phyloP scores from a whole-genome alignment of 208 protist species.

The Plasmodiophora brassicae region DNA sequence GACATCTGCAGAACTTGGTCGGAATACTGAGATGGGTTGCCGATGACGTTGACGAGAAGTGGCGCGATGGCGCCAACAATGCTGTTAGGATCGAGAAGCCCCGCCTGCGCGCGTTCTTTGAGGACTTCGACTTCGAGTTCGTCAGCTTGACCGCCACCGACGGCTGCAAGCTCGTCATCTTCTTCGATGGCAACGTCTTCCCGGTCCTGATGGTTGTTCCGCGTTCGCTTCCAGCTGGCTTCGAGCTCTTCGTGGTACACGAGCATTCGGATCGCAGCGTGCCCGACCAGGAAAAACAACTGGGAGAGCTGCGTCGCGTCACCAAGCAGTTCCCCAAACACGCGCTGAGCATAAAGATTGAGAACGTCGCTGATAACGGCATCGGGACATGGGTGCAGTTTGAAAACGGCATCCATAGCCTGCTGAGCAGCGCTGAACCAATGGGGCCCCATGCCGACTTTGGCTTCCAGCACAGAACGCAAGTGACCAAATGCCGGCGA shows the following conservation, averaged over 20 bases:
- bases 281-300: slow-evolving; percentile 17
- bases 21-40: slow-evolving; percentile 9
- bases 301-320: not conserved
- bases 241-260: slow-evolving; percentile 31
- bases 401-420: slow-evolving; percentile 33
- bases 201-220: not conserved
- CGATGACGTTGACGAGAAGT: not conserved
- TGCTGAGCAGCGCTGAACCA: not conserved
- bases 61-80: slow-evolving; percentile 32
- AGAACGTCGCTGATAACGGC: not conserved
- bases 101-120: not conserved
- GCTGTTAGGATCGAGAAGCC: not conserved
- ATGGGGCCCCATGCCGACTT: not conserved
- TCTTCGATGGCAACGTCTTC: not conserved
- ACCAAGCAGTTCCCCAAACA: not conserved
- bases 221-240: not conserved
- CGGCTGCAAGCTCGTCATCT: not conserved
- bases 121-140: slow-evolving; percentile 17
- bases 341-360: not conserved
- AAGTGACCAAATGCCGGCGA: not conserved
- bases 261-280: slow-evolving; percentile 15
- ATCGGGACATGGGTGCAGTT: slow-evolving; percentile 2
- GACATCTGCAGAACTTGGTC: slow-evolving; percentile 18
- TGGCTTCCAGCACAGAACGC: not conserved
- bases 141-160: not conserved